Percentiles rank a stretch among this genome's conserved stretches.
These are phyloP conservation scores for Coffea eugenioides DNA, from an alignment of 257 asterid species.

Conservation along the genomic window DNA sequence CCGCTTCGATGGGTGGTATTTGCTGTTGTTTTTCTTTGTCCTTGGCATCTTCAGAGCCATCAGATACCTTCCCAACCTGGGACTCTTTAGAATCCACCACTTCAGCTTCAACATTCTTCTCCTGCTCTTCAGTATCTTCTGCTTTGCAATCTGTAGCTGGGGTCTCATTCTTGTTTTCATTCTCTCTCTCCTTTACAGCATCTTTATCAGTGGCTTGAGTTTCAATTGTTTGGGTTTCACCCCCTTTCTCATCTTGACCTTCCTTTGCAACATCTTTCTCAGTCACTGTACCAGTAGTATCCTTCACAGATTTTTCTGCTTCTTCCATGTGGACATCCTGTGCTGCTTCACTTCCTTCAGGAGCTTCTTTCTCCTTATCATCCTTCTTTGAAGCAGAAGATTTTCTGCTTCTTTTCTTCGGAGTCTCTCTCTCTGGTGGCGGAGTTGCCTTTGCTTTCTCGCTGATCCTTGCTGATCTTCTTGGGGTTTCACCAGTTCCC, in stretches of 20 bases:
- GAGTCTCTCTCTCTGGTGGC: conserved; percentile 30
- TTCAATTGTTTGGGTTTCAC: conserved; percentile 13
- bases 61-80: conserved; percentile 15
- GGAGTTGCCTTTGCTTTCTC: conserved; percentile 39
- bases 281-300: neutral
- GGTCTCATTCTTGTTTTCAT: conserved; percentile 6
- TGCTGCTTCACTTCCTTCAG: conserved; percentile 31
- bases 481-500: conserved; percentile 54
- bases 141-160: conserved; percentile 16
- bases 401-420: conserved; percentile 37
- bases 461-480: conserved; percentile 55
- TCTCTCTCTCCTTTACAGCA: conserved; percentile 14
- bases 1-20: conserved; percentile 12
- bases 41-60: conserved; percentile 18
- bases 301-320: conserved; percentile 29
- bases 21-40: conserved; percentile 14
- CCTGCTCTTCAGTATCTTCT: conserved; percentile 21
- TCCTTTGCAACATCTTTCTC: conserved; percentile 23
- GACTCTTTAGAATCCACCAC: conserved; percentile 12
- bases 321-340: conserved; percentile 34
- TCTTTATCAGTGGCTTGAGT: conserved; percentile 7
- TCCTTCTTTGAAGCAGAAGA: conserved; percentile 38
- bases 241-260: conserved; percentile 8
- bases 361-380: conserved; percentile 17
- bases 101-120: conserved; percentile 14